Base-by-base conservation (phyloP, 371 early-diverging fungal species). In the Apophysomyces ossiformis region DNA sequence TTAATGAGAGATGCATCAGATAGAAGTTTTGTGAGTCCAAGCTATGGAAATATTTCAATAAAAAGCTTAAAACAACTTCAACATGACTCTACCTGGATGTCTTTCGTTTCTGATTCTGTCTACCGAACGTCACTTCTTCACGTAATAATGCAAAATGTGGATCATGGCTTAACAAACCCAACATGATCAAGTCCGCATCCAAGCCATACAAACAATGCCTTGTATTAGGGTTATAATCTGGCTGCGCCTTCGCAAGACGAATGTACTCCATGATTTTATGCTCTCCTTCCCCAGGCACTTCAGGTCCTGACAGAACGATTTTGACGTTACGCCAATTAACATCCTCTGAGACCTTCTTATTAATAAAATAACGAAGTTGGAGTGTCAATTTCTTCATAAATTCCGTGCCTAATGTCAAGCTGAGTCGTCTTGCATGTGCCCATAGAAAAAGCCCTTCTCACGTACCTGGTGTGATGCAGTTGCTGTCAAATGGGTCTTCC, bases 221-320 rank as follows among this genome's bases (percentile, higher is more conserved):
- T 7, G 88, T 87, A 73, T 97, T 96, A 64, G 93, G 90, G 65
- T 90, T 73, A 74, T 95, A 93, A 46, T 87, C 87, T 9, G 90
- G 82, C 69, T 90, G 90, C 15, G 93, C 89, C 72, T 94, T 93
- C 15, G 92, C 80, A 35, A 87, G 78, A 62, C 99, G 92, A 57
- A 99, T 92, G 67, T 94, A 99, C 73, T 96, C 96, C 96, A 99
- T 97, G 67, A 99, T 99, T 79, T 99, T 99, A 81, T 99, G 99
- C 75, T 99, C 99, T 56, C 99, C 99, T 84, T 99, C 99, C 59
- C 99, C 99, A n/a, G 99, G 97, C 0, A 98, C 87, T 57, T 94
- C 94, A 61, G 95, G 96, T 36, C 96, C 97, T 26, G 97, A 97
- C 15, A 99, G 87, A 58, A 99, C 90, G 57, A 99, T 88, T 75